Base-by-base conservation (phyloP, 106 monocot genomes). In the Gastrodia elata region DNA sequence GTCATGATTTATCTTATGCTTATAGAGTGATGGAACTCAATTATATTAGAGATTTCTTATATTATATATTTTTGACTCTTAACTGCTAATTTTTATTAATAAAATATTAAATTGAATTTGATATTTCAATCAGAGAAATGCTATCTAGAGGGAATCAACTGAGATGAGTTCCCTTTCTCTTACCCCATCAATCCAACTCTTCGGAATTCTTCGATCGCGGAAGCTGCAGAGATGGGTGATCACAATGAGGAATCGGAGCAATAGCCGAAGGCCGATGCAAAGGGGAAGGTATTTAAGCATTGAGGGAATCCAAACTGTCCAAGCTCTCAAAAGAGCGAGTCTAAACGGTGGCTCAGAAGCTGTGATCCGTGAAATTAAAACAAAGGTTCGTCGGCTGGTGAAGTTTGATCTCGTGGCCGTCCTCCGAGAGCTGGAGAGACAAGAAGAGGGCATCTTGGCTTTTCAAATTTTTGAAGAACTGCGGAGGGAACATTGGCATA, bases 281-380 rank as follows among this genome's bases (percentile, higher is more conserved):
- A 83, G 85, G 57, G 96, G 96, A 0, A 80, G 96, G 52, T 86
- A 97, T 80, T 88, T 93, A 67, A 97, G 88, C 81, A 82, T 81
- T 61, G 96, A 97, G 78, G 96, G 86, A 18, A 93, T 97, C 84
- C 90, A 90, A 74, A 84, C 92, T 68, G 90, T 93, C 74, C 96
- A 97, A 70, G 85, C 90, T 57, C 83, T 97, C 48, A 97, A 97
- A 68, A 77, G 90, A 11, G 87, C 86, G 35, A 43, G 30, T 27
- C 25, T 68, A 41, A 38, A 33, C 48, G 85, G 74, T 5, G 71
- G 38, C 8, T 18, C 13, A 36, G 81, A 38, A 33, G 52, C 80
- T 7, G 16, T 83, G 67, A 71, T 70, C 1, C 48, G 58, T 24
- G 82, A 75, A 9, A 56, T 90, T 28, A 79, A 80, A 44, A 41